Percentiles rank a stretch among this genome's conserved stretches.
Evolutionary conservation across 106 monocot genomes (phyloP).

Genomic region (Apostasia shenzhenica): DNA sequence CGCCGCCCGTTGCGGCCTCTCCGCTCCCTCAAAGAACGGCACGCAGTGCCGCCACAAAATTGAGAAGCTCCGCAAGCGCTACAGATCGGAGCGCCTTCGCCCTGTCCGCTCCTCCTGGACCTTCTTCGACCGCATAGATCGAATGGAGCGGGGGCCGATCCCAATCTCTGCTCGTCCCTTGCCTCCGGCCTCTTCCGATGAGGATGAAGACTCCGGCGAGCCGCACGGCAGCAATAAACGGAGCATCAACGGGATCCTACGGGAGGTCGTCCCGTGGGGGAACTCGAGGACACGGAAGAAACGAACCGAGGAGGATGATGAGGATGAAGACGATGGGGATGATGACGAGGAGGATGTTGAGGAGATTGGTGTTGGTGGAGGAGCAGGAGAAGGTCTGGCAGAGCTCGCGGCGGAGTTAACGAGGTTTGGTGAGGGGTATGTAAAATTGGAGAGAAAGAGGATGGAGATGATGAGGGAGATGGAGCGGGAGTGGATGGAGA

Average conservation of each 20-base stretch:
- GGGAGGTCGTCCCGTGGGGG: slow-evolving; percentile 17
- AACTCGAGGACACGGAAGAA: slow-evolving; percentile 4
- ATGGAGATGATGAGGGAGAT: slow-evolving; percentile 67
- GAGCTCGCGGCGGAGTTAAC: slow-evolving; percentile 36
- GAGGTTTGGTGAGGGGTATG: slow-evolving; percentile 44
- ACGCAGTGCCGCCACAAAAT: slow-evolving; percentile 81
- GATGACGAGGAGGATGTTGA: slow-evolving; percentile 9
- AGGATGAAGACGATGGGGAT: slow-evolving; percentile 13
- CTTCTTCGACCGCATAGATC: slow-evolving; percentile 49
- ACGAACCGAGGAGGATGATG: not conserved
- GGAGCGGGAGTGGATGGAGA: slow-evolving; percentile 69
- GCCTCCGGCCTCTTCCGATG: not conserved
- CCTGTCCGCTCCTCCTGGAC: slow-evolving; percentile 40
- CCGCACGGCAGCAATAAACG: slow-evolving; percentile 8
- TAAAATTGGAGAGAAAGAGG: slow-evolving; percentile 66
- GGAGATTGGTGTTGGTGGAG: not conserved
- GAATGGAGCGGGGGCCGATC: slow-evolving; percentile 43
- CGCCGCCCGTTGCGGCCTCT: slow-evolving; percentile 32
- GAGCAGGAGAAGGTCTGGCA: not conserved
- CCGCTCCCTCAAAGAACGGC: slow-evolving; percentile 27
- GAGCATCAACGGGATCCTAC: slow-evolving; percentile 30
- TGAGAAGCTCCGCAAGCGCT: slow-evolving; percentile 72
- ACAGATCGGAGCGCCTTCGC: slow-evolving; percentile 32
- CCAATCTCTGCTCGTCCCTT: slow-evolving; percentile 20
- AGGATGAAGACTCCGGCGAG: slow-evolving; percentile 13